Percentiles rank a stretch among this genome's conserved stretches.
These are phyloP conservation scores for Penicillium cosmopolitanum DNA, from an alignment of 495 filamentous ascomycete genomes.

Conservation along the genomic window DNA sequence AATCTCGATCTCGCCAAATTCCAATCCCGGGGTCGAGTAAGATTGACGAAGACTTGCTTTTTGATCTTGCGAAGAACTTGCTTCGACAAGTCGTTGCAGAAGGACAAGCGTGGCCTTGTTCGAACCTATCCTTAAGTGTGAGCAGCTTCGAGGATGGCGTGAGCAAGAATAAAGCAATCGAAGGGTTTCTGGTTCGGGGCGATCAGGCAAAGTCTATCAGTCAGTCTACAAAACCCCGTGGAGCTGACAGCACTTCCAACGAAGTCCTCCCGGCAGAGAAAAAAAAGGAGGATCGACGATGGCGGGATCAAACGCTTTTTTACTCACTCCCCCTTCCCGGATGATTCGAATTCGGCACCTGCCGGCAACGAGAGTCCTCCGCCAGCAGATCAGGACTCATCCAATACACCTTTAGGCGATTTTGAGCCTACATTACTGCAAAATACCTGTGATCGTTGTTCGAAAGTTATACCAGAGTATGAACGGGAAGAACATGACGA, in stretches of 20 bases:
- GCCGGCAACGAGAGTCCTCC: constrained; percentile 15
- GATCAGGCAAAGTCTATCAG: constrained; percentile 65
- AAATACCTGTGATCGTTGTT: constrained; percentile 67
- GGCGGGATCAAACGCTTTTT: constrained; percentile 42
- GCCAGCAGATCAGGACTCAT: background rate
- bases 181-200: constrained; percentile 79
- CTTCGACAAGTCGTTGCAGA: constrained; percentile 78
- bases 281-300: constrained; percentile 38
- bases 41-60: constrained; percentile 73
- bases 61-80: constrained; percentile 74
- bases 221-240: constrained; percentile 19
- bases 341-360: constrained; percentile 13
- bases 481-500: constrained; percentile 81
- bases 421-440: constrained; percentile 2
- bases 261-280: constrained; percentile 30
- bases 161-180: constrained; percentile 81
- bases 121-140: constrained; percentile 81
- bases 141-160: constrained; percentile 89
- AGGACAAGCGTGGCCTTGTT: constrained; percentile 82
- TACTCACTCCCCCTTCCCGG: constrained; percentile 22
- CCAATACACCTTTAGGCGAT: background rate
- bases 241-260: constrained; percentile 5
- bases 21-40: constrained; percentile 77
- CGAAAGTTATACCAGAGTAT: constrained; percentile 53
- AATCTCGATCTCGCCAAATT: constrained; percentile 70